These are phyloP conservation scores for Exophiala spinifera DNA, from an alignment of 2,329 filamentous ascomycete species.

Conservation along the genomic window DNA sequence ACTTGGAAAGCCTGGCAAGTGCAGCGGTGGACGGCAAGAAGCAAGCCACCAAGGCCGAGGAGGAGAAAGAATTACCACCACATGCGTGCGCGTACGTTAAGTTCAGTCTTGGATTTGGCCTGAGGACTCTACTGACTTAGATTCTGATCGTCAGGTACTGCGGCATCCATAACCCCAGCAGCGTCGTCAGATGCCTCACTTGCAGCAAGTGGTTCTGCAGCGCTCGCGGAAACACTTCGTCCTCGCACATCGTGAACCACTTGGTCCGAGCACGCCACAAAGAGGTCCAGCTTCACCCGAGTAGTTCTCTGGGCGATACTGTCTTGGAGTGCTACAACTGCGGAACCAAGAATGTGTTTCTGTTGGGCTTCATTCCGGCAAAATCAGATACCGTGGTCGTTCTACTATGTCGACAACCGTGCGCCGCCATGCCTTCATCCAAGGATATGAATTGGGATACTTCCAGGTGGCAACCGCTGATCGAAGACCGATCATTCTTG, in stretches of 20 bases:
- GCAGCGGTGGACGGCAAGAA: slow-evolving; percentile 63
- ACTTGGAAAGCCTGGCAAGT: slow-evolving; percentile 72
- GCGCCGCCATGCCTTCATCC: slow-evolving; percentile 87
- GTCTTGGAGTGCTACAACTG: slow-evolving; percentile 99
- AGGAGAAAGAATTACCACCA: slow-evolving; percentile 81
- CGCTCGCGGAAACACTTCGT: slow-evolving; percentile 91
- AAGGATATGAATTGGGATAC: slow-evolving; percentile 99
- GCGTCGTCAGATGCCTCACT: slow-evolving; percentile 90
- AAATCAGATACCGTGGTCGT: slow-evolving; percentile 99
- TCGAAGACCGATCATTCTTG: slow-evolving; percentile 93
- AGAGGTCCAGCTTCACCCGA: slow-evolving; percentile 94
- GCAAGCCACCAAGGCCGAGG: slow-evolving; percentile 50
- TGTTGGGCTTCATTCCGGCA: slow-evolving; percentile 95
- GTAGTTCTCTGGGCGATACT: slow-evolving; percentile 89
- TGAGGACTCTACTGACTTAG: slow-evolving; percentile 8
- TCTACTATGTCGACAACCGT: slow-evolving; percentile 91
- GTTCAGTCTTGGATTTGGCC: neutral
- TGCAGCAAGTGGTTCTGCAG: slow-evolving; percentile 99
- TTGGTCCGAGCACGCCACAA: slow-evolving; percentile 96
- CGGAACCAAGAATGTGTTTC: slow-evolving; percentile 97
- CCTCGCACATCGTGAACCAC: slow-evolving; percentile 97
- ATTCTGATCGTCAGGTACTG: slow-evolving; percentile 65
- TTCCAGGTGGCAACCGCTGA: slow-evolving; percentile 93
- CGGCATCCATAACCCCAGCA: slow-evolving; percentile 92
- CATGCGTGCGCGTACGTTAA: slow-evolving; percentile 89